Percentiles rank a stretch among this genome's conserved stretches.
Evolutionary conservation across 2,329 filamentous ascomycete species (phyloP).

Genomic region (Exserohilum rostratum): DNA sequence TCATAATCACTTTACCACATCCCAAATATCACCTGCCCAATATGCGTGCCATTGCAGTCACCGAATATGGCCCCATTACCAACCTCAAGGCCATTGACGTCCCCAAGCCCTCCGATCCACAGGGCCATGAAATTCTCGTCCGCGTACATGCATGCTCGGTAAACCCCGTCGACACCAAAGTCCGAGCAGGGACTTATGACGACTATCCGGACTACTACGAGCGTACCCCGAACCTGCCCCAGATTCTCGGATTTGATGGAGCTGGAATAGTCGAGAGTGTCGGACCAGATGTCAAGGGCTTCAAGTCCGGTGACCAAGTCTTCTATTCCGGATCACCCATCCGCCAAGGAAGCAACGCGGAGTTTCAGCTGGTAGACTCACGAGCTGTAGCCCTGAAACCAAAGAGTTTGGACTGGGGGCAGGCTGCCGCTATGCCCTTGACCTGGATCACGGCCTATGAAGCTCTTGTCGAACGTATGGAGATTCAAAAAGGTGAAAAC

Average conservation of each 20-base stretch:
- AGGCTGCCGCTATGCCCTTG: conserved; percentile 12
- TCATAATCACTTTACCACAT: neutral
- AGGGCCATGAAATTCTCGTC: conserved; percentile 8
- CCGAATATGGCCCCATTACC: conserved; percentile 7
- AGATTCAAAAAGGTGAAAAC: conserved; percentile 1
- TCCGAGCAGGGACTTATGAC: conserved; percentile 10
- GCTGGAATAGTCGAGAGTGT: conserved; percentile 7
- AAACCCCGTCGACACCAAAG: conserved; percentile 12
- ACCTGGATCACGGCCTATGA: conserved; percentile 14
- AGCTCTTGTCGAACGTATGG: conserved; percentile 8
- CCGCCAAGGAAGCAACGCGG: conserved; percentile 11
- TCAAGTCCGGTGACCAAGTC: conserved; percentile 6
- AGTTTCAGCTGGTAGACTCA: conserved; percentile 9
- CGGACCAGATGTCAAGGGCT: neutral
- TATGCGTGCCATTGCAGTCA: conserved; percentile 11
- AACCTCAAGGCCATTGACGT: conserved; percentile 6
- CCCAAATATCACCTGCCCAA: neutral
- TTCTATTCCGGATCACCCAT: conserved; percentile 12
- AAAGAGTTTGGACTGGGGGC: conserved; percentile 8
- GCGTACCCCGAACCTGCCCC: conserved; percentile 4
- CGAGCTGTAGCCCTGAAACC: conserved; percentile 10
- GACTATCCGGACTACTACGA: conserved; percentile 13
- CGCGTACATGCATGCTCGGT: conserved; percentile 7
- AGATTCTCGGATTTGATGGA: conserved; percentile 13
- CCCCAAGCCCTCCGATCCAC: neutral